Conservation (phyloP, 2,329 filamentous ascomycete species). For the Gremmenia infestans region DNA sequence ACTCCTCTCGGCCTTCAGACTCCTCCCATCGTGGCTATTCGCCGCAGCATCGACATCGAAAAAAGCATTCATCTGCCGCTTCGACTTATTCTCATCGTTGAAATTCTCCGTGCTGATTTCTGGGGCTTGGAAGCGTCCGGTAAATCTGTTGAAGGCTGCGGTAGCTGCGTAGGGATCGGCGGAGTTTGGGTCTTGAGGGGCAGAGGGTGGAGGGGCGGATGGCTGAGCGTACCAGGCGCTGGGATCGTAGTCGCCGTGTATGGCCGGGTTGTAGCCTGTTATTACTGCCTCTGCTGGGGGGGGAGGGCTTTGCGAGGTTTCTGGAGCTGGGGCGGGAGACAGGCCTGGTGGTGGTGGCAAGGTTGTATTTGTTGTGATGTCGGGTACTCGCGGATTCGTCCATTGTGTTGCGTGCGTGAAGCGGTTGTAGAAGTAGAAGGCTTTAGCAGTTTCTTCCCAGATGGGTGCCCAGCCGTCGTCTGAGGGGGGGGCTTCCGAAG, state of each 20-base stretch:
- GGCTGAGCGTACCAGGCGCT: constrained; percentile 86
- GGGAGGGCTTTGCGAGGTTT: constrained; percentile 25
- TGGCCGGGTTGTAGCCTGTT: constrained; percentile 88
- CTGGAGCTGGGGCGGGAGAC: constrained; percentile 29
- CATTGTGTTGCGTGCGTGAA: constrained; percentile 72
- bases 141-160: constrained; percentile 87
- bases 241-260: constrained; percentile 94
- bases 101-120: constrained; percentile 68
- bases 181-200: constrained; percentile 34
- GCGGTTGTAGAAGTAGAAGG: constrained; percentile 82
- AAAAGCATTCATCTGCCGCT: constrained; percentile 85
- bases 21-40: constrained; percentile 83
- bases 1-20: constrained; percentile 84
- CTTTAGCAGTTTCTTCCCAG: constrained; percentile 64
- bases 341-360: constrained; percentile 18
- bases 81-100: constrained; percentile 82
- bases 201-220: constrained; percentile 33
- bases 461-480: constrained; percentile 76
- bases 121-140: constrained; percentile 71
- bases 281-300: constrained; percentile 38
- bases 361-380: constrained; percentile 21
- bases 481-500: constrained; percentile 46
- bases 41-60: constrained; percentile 95
- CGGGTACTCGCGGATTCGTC: constrained; percentile 76
- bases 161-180: constrained; percentile 57